Percentiles rank a stretch among this genome's conserved stretches.
Conservation (phyloP, 225 moss, liverwort and hornwort genomes). For the Anthoceros angustus region DNA sequence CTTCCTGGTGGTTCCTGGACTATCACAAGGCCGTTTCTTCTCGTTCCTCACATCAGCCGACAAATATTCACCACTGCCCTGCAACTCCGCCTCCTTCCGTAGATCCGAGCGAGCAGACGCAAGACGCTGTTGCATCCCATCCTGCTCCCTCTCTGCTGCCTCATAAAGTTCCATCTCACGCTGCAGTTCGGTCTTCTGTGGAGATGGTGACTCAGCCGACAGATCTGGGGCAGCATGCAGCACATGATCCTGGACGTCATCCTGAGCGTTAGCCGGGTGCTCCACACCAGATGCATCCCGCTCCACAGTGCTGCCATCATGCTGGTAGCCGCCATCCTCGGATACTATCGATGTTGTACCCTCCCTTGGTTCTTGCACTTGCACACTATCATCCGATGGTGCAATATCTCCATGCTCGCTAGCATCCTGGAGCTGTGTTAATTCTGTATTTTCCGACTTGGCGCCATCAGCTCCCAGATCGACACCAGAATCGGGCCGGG, state of each 20-base stretch:
- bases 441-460: not conserved
- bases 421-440: not conserved
- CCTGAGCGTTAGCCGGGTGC: not conserved
- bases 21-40: slow-evolving; percentile 55
- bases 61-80: slow-evolving; percentile 5
- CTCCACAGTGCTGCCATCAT: not conserved
- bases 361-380: not conserved
- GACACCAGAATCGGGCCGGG: not conserved
- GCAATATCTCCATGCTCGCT: not conserved
- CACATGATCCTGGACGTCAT: not conserved
- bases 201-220: not conserved
- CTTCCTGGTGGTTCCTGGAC: slow-evolving; percentile 34
- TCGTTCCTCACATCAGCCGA: slow-evolving; percentile 31
- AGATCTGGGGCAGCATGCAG: not conserved
- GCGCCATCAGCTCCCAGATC: not conserved
- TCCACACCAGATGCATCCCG: not conserved
- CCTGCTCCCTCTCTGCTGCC: slow-evolving; percentile 45
- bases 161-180: slow-evolving; percentile 62
- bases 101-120: slow-evolving; percentile 25
- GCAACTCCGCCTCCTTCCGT: slow-evolving; percentile 10
- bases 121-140: slow-evolving; percentile 22
- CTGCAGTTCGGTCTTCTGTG: slow-evolving; percentile 49
- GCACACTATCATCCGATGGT: not conserved
- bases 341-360: not conserved
- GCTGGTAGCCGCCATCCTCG: not conserved